Percentiles rank a stretch among this genome's conserved stretches.
These are phyloP conservation scores for Rhizoclosmatium globosum DNA, from an alignment of 192 early-diverging fungal genomes.

Conservation along the genomic window DNA sequence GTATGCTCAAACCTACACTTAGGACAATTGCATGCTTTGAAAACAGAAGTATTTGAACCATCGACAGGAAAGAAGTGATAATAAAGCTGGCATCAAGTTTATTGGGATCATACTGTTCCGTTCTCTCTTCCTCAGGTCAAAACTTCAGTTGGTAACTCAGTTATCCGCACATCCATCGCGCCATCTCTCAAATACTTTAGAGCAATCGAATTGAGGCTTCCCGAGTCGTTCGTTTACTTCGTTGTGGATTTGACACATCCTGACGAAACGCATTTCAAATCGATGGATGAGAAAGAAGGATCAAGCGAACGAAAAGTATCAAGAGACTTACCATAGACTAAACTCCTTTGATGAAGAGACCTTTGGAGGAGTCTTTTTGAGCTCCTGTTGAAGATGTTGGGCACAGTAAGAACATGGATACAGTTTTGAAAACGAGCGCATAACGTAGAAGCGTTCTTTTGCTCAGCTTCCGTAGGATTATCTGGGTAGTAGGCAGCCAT, in stretches of 20 bases:
- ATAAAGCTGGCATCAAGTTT: neutral
- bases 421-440: slow-evolving; percentile 76
- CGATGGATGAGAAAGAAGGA: neutral
- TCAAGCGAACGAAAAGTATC: neutral
- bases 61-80: neutral
- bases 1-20: neutral
- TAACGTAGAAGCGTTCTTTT: slow-evolving; percentile 52
- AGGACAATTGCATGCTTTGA: slow-evolving; percentile 41
- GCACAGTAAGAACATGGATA: slow-evolving; percentile 96
- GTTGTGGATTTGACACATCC: slow-evolving; percentile 92
- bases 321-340: slow-evolving; percentile 69
- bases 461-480: slow-evolving; percentile 72
- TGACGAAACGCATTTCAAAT: neutral
- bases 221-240: slow-evolving; percentile 90
- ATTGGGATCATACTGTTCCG: neutral
- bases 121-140: too few species aligned
- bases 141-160: too few species aligned
- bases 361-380: slow-evolving; percentile 76
- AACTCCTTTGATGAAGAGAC: slow-evolving; percentile 75
- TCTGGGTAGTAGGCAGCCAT: slow-evolving; percentile 98
- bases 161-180: slow-evolving; percentile 49
- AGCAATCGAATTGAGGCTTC: slow-evolving; percentile 93
- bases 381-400: slow-evolving; percentile 81
- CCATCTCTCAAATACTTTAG: slow-evolving; percentile 95
- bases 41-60: slow-evolving; percentile 28